A percentile compares a stretch with the other conserved stretches of the same genome.
Evolutionary conservation across 805 yeast genomes (phyloP).

Genomic region (Teunomyces pallodes): DNA sequence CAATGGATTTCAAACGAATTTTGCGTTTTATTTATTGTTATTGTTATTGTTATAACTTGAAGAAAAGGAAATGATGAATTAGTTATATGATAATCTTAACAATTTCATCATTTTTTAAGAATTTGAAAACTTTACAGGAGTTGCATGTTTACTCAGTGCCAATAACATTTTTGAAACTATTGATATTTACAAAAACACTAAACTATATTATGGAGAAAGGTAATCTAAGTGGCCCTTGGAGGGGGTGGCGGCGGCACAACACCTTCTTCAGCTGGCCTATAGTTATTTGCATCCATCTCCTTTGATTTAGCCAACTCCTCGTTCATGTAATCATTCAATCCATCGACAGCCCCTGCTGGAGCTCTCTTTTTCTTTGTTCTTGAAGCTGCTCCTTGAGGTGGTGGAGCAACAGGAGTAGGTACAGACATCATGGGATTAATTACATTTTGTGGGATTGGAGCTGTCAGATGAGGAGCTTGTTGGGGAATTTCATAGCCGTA

Average conservation of each 20-base stretch:
- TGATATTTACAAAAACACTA: too few relatives aligned
- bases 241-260: conserved; percentile 31
- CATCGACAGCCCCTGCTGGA: conserved; percentile 19
- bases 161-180: too few relatives aligned
- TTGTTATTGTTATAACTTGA: too few relatives aligned
- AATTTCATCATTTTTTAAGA: too few relatives aligned
- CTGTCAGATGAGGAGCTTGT: conserved; percentile 10
- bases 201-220: neutral
- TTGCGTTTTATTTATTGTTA: too few relatives aligned
- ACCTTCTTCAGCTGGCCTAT: conserved; percentile 15
- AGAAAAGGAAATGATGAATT: too few relatives aligned
- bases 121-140: too few relatives aligned
- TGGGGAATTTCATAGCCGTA: conserved; percentile 13
- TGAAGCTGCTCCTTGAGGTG: conserved; percentile 15
- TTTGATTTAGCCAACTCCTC: conserved; percentile 43
- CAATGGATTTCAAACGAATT: too few relatives aligned
- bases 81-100: too few relatives aligned
- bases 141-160: too few relatives aligned
- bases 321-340: conserved; percentile 39
- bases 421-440: conserved; percentile 8
- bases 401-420: conserved; percentile 12
- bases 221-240: conserved; percentile 11
- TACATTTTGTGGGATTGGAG: conserved; percentile 9
- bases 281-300: conserved; percentile 22
- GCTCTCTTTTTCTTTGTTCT: conserved; percentile 26